Evolutionary conservation across 441 rosid genomes (phyloP).

Genomic region (Syzygium malaccense): DNA sequence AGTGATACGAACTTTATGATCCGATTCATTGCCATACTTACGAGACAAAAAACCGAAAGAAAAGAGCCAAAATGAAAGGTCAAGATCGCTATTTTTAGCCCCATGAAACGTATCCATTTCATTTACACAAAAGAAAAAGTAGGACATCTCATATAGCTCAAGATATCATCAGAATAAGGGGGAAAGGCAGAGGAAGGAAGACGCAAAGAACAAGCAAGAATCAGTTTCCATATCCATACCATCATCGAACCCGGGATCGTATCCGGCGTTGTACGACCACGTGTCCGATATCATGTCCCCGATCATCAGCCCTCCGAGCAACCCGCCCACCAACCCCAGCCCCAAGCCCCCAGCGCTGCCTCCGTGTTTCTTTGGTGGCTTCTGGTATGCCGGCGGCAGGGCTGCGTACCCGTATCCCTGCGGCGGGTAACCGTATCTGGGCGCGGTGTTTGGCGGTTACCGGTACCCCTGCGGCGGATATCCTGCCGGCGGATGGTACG

Average conservation of each 20-base stretch:
- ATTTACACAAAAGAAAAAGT: background rate
- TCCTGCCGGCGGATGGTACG: background rate
- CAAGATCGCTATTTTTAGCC: no score
- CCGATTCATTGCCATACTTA: background rate
- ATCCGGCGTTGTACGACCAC: background rate
- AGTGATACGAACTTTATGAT: no score
- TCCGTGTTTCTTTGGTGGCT: background rate
- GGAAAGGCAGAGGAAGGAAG: background rate
- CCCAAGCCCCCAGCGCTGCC: background rate
- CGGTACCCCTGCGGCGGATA: background rate
- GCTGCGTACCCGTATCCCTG: background rate
- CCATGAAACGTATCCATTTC: background rate
- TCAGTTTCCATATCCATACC: background rate
- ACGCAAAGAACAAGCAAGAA: background rate
- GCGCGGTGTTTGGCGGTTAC: background rate
- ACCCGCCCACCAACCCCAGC: background rate
- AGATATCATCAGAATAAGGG: no score
- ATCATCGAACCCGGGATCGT: background rate
- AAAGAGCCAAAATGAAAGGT: background rate
- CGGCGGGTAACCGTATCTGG: background rate
- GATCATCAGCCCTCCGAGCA: background rate
- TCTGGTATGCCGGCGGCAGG: background rate
- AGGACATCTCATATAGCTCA: background rate
- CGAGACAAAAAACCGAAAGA: background rate
- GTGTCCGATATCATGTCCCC: background rate